Conservation (phyloP, 805 yeast genomes). For the Starmerella stigmatis region DNA sequence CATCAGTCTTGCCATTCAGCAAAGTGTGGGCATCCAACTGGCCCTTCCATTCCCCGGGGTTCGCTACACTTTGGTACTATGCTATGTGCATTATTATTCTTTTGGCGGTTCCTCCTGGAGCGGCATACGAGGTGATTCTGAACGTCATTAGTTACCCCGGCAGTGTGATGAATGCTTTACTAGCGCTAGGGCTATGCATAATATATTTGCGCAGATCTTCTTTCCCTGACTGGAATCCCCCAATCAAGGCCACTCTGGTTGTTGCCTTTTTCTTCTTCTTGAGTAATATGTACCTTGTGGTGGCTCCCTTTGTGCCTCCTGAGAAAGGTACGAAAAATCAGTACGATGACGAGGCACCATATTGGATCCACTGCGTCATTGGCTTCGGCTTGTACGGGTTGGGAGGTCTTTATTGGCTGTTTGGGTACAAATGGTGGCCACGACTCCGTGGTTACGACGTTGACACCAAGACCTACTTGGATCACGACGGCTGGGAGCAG, state of each 20-base stretch:
- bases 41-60: constrained; percentile 65
- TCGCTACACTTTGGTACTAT: constrained; percentile 69
- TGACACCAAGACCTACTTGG: constrained; percentile 11
- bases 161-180: constrained; percentile 58
- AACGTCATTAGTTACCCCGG: constrained; percentile 73
- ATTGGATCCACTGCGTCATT: constrained; percentile 69
- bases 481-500: constrained; percentile 15
- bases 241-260: constrained; percentile 32
- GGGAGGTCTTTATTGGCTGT: constrained; percentile 46
- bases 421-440: constrained; percentile 55
- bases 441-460: constrained; percentile 26
- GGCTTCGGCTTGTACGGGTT: constrained; percentile 65
- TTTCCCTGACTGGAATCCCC: constrained; percentile 51
- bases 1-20: constrained; percentile 68
- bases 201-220: constrained; percentile 35
- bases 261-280: constrained; percentile 54
- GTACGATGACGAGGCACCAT: constrained; percentile 50
- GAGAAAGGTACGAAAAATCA: constrained; percentile 40
- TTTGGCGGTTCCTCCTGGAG: constrained; percentile 76
- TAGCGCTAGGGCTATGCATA: constrained; percentile 53
- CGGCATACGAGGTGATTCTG: constrained; percentile 69
- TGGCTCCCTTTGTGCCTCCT: constrained; percentile 76
- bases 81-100: constrained; percentile 61
- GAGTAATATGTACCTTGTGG: constrained; percentile 55
- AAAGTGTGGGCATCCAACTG: constrained; percentile 55